phyloP scores from a whole-genome alignment of 2,329 filamentous ascomycete species.

The Aspergillus fischeri region DNA sequence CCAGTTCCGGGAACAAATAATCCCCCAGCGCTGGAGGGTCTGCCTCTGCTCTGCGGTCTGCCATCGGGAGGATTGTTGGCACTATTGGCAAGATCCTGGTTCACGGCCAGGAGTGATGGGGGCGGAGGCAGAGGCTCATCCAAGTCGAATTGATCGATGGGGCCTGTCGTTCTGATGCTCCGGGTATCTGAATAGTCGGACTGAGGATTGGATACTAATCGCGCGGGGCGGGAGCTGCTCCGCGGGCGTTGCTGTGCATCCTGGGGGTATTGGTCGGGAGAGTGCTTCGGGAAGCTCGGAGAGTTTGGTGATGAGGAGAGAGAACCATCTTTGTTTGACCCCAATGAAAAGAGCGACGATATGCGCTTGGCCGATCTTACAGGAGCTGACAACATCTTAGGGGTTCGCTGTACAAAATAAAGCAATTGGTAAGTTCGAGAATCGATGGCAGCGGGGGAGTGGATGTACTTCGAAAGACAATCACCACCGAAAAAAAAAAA shows the following conservation, averaged over 20 bases:
- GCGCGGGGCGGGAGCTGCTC: slow-evolving; percentile 30
- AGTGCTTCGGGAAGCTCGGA: slow-evolving; percentile 16
- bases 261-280: slow-evolving; percentile 20
- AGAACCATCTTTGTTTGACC: slow-evolving; percentile 33
- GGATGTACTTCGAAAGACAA: slow-evolving; percentile 1
- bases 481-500: background rate
- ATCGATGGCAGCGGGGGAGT: background rate
- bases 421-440: slow-evolving; percentile 1
- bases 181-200: slow-evolving; percentile 24
- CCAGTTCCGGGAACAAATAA: slow-evolving; percentile 30
- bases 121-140: slow-evolving; percentile 36
- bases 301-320: slow-evolving; percentile 27
- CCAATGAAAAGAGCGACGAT: slow-evolving; percentile 43
- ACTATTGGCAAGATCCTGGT: slow-evolving; percentile 33
- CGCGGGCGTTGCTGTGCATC: slow-evolving; percentile 18
- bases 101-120: slow-evolving; percentile 36
- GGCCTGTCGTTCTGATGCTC: slow-evolving; percentile 20
- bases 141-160: slow-evolving; percentile 27
- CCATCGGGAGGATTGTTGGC: slow-evolving; percentile 29
- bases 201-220: slow-evolving; percentile 32
- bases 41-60: slow-evolving; percentile 35
- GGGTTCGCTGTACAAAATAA: slow-evolving; percentile 3
- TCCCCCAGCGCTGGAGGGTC: slow-evolving; percentile 32
- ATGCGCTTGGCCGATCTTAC: slow-evolving; percentile 43
- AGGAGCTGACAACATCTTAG: slow-evolving; percentile 38